phyloP scores from a whole-genome alignment of 352 stramenopile genomes.

The Aphanomyces cochlioides region DNA sequence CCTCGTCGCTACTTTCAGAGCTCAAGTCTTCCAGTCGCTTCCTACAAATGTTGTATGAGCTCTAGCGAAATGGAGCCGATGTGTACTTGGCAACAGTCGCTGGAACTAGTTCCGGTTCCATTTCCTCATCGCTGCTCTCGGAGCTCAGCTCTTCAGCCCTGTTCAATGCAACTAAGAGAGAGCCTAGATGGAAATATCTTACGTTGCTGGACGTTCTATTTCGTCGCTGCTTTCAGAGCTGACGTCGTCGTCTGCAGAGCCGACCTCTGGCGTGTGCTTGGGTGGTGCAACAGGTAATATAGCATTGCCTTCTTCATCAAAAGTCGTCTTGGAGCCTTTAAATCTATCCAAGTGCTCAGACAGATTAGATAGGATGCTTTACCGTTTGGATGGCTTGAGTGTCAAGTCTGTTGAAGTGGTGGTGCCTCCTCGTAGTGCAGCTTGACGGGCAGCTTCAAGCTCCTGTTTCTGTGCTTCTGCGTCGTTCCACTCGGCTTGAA shows the following conservation, averaged over 20 bases:
- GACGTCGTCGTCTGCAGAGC: background rate
- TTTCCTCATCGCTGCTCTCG: conserved; percentile 23
- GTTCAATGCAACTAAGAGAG: background rate
- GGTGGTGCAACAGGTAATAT: background rate
- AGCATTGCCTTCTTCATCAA: conserved; percentile 11
- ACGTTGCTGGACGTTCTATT: background rate
- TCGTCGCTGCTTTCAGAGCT: conserved; percentile 25
- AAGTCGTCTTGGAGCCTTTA: conserved; percentile 30
- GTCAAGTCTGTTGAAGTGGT: conserved; percentile 1
- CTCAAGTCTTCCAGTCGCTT: conserved; percentile 27
- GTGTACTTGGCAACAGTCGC: background rate
- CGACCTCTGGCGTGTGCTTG: no score
- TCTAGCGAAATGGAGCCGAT: background rate
- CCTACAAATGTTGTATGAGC: background rate
- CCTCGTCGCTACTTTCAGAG: conserved; percentile 25
- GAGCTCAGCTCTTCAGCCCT: conserved; percentile 12
- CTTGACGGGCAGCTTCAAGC: background rate
- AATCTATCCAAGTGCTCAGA: background rate
- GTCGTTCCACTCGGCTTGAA: conserved; percentile 45
- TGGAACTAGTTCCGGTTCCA: background rate
- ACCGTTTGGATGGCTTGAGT: conserved; percentile 35
- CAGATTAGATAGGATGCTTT: no score
- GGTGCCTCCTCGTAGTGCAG: background rate
- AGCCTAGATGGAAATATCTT: background rate
- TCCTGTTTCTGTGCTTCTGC: conserved; percentile 5